phyloP scores from a whole-genome alignment of 805 yeast genomes.

The Candida loeiensis region DNA sequence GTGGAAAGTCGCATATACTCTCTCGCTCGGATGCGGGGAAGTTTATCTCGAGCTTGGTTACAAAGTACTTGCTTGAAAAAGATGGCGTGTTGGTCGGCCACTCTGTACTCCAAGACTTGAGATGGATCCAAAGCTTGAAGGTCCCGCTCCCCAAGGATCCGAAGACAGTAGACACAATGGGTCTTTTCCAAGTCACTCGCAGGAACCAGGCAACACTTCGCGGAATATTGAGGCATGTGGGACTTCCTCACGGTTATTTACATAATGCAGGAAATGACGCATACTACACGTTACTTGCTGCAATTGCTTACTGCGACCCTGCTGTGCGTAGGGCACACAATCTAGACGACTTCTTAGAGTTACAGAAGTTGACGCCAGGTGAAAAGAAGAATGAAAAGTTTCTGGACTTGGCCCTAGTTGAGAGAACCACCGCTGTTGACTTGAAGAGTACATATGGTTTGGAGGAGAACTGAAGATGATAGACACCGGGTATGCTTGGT shows the following conservation, averaged over 20 bases:
- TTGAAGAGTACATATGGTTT: background rate
- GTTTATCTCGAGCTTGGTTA: slow-evolving; percentile 12
- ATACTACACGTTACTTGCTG: slow-evolving; percentile 25
- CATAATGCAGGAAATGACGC: slow-evolving; percentile 31
- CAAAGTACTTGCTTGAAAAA: slow-evolving; percentile 15
- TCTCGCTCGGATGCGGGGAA: slow-evolving; percentile 9
- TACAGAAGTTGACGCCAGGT: slow-evolving; percentile 1
- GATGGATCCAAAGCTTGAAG: slow-evolving; percentile 16
- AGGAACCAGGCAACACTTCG: slow-evolving; percentile 19
- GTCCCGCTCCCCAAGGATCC: slow-evolving; percentile 9
- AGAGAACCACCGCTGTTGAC: background rate
- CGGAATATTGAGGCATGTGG: slow-evolving; percentile 18
- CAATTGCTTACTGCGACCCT: slow-evolving; percentile 23
- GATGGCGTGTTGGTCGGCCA: slow-evolving; percentile 21
- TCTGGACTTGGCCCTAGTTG: slow-evolving; percentile 10
- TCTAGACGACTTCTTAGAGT: slow-evolving; percentile 14
- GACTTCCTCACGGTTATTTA: slow-evolving; percentile 22
- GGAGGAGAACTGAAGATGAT: too few species aligned
- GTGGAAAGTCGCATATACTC: slow-evolving; percentile 21
- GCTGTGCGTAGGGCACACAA: slow-evolving; percentile 12
- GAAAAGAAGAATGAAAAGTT: slow-evolving; percentile 14
- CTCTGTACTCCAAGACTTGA: slow-evolving; percentile 12
- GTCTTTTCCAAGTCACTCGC: slow-evolving; percentile 15
- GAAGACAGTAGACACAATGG: slow-evolving; percentile 19
- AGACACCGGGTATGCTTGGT: too few species aligned